Evolutionary conservation across 768 basidiomycete species (phyloP).

Genomic region (Arthromyces matolae): DNA sequence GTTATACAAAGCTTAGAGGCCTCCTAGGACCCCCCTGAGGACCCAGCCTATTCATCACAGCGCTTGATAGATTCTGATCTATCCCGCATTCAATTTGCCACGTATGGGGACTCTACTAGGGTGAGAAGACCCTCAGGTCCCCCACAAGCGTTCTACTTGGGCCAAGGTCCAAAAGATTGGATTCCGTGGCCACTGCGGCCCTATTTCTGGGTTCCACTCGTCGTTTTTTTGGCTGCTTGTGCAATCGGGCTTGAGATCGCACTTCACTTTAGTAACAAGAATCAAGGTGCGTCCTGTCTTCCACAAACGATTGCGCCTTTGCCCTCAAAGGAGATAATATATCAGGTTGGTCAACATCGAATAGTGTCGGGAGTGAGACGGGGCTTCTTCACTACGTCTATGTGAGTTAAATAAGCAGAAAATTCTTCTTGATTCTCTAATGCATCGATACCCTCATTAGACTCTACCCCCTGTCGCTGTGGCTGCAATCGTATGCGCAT

Average conservation of each 20-base stretch:
- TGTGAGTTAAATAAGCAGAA: conserved; percentile 28
- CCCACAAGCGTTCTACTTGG: neutral
- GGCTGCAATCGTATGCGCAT: conserved; percentile 36
- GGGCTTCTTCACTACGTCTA: conserved; percentile 51
- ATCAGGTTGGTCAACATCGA: conserved; percentile 42
- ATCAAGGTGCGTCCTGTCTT: conserved; percentile 32
- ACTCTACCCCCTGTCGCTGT: conserved; percentile 51
- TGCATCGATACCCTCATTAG: conserved; percentile 25
- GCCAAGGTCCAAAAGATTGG: conserved; percentile 23
- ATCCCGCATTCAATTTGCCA: conserved; percentile 20
- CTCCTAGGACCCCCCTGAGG: conserved; percentile 4
- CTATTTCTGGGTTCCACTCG: conserved; percentile 45
- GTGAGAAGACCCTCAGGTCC: conserved; percentile 2
- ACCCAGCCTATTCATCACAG: conserved; percentile 10
- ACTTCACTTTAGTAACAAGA: conserved; percentile 41
- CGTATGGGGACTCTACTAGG: conserved; percentile 13
- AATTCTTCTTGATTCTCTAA: conserved; percentile 2
- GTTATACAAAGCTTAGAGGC: no score
- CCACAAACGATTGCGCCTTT: neutral
- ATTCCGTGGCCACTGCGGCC: conserved; percentile 41
- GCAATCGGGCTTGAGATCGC: conserved; percentile 47
- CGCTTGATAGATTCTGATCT: conserved; percentile 13
- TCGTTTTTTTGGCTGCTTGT: conserved; percentile 31
- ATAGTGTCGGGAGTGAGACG: conserved; percentile 27
- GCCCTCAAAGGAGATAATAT: neutral